These are phyloP conservation scores for Anacardium occidentale DNA, from an alignment of 345 rosid species.

Conservation along the genomic window DNA sequence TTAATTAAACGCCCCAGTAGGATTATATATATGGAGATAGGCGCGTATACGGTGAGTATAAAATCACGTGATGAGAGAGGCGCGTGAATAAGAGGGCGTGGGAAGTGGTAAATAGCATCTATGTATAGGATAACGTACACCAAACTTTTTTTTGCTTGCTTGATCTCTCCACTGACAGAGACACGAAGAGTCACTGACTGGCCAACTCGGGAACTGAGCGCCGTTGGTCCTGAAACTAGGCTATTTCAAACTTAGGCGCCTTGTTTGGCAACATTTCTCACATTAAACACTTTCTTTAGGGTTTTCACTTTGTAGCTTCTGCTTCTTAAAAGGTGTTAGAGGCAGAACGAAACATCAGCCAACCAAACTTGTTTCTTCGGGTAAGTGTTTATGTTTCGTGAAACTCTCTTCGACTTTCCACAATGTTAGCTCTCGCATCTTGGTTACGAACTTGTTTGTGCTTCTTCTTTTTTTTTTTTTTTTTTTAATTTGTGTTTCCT, in stretches of 20 bases:
- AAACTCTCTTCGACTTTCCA: background rate
- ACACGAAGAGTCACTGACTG: background rate
- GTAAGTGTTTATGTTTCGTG: background rate
- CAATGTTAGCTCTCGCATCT: background rate
- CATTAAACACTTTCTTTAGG: background rate
- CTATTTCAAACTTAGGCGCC: background rate
- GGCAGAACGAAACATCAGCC: background rate
- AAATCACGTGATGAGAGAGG: constrained; percentile 12
- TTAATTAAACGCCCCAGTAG: too few species aligned
- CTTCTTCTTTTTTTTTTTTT: background rate
- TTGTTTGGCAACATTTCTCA: background rate
- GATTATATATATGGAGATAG: background rate
- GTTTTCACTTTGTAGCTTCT: background rate
- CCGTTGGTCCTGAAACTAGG: background rate
- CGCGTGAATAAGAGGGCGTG: constrained; percentile 6
- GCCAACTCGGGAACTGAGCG: constrained; percentile 14
- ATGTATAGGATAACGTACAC: constrained; percentile 7
- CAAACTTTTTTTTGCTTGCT: background rate
- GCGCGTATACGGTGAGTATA: constrained; percentile 12
- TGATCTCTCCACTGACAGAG: constrained; percentile 2
- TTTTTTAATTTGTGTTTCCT: background rate
- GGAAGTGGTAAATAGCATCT: background rate
- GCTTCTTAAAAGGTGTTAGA: too few species aligned
- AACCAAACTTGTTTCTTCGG: background rate
- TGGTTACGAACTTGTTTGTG: background rate